These are phyloP conservation scores for Novymonas esmeraldas DNA, from an alignment of 208 protist species.

Conservation along the genomic window DNA sequence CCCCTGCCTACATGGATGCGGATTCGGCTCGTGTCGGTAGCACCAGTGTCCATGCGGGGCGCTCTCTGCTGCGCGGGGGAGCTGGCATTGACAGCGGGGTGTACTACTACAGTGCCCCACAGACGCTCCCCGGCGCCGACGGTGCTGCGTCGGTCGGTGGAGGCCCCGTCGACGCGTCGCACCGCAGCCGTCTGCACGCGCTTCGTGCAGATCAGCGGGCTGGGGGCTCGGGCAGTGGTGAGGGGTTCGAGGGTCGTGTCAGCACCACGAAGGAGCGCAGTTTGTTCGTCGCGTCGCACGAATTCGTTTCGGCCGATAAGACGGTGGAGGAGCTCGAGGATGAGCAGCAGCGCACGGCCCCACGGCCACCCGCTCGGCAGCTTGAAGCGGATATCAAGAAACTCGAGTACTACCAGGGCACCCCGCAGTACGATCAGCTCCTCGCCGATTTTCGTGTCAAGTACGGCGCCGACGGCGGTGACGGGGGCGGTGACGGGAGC, in stretches of 20 bases:
- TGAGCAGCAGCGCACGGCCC: constrained; percentile 17
- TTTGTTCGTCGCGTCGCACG: constrained; percentile 35
- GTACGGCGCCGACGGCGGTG: constrained; percentile 58
- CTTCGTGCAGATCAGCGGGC: not conserved
- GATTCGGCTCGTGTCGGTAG: constrained; percentile 56
- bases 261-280: constrained; percentile 23
- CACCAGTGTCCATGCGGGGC: constrained; percentile 77
- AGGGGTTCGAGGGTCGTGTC: not conserved
- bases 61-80: constrained; percentile 40
- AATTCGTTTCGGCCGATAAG: constrained; percentile 32
- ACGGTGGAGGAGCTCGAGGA: constrained; percentile 17
- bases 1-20: constrained; percentile 52
- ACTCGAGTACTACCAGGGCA: constrained; percentile 85
- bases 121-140: not conserved
- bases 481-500: too few relatives aligned
- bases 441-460: constrained; percentile 71
- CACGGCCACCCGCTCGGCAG: constrained; percentile 36
- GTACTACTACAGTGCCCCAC: constrained; percentile 37
- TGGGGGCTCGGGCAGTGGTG: not conserved
- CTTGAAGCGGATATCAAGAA: constrained; percentile 79
- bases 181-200: constrained; percentile 27
- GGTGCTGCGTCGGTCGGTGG: not conserved
- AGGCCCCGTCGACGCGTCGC: not conserved
- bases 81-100: constrained; percentile 38
- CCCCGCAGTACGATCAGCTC: constrained; percentile 66